phyloP scores from a whole-genome alignment of 1,139 yeast genomes.

The Suhomyces wounanorum region DNA sequence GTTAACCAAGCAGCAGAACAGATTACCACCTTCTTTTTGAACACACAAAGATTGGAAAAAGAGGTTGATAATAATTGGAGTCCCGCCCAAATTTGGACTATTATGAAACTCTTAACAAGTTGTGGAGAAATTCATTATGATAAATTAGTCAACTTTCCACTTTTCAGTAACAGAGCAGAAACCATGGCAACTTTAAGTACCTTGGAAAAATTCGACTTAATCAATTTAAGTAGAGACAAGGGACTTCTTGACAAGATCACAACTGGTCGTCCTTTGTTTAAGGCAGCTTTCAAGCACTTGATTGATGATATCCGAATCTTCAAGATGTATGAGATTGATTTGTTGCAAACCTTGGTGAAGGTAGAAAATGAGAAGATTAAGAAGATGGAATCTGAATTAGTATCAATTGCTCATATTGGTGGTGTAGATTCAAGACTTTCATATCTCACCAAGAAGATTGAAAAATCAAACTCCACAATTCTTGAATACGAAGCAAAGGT shows the following conservation, averaged over 20 bases:
- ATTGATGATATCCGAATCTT: constrained; percentile 57
- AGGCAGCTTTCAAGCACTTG: constrained; percentile 75
- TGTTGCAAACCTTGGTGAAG: constrained; percentile 53
- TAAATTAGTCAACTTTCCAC: constrained; percentile 58
- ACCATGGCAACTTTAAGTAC: constrained; percentile 56
- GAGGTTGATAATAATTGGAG: constrained; percentile 52
- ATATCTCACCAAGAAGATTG: constrained; percentile 67
- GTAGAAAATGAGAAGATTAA: constrained; percentile 66
- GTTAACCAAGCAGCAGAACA: constrained; percentile 85
- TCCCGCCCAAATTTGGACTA: constrained; percentile 85
- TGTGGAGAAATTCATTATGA: constrained; percentile 48
- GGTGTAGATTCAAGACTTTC: constrained; percentile 62
- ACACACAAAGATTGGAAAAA: constrained; percentile 32
- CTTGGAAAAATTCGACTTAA: constrained; percentile 77
- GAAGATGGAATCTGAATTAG: constrained; percentile 70
- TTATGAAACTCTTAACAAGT: constrained; percentile 64
- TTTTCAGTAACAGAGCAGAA: constrained; percentile 63
- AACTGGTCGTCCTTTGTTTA: constrained; percentile 84
- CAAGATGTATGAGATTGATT: constrained; percentile 65
- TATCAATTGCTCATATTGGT: constrained; percentile 51
- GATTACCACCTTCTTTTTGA: constrained; percentile 76
- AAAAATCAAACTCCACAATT: constrained; percentile 53
- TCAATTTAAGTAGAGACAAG: constrained; percentile 66
- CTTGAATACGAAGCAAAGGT: constrained; percentile 39
- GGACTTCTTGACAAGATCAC: constrained; percentile 68